phyloP scores from a whole-genome alignment of 495 filamentous ascomycete species.

The Tuber umbilicatum region DNA sequence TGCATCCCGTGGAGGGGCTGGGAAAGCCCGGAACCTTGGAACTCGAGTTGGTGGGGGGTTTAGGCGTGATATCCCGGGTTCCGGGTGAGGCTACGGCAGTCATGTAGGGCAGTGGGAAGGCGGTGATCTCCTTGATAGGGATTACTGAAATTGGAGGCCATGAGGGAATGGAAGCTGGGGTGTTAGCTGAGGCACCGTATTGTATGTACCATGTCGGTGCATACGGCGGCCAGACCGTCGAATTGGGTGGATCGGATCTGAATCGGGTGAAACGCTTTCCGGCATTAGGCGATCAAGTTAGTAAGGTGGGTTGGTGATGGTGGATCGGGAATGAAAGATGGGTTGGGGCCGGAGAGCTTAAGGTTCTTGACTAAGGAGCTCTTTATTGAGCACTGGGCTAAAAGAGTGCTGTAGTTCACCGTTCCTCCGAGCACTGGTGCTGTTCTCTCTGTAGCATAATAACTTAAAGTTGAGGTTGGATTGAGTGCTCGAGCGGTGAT shows the following conservation, averaged over 20 bases:
- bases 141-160: neutral
- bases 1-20: neutral
- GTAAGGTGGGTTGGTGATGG: neutral
- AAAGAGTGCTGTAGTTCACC: neutral
- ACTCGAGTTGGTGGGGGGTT: neutral
- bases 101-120: neutral
- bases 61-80: neutral
- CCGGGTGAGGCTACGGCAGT: neutral
- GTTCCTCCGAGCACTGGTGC: neutral
- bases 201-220: neutral
- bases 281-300: neutral
- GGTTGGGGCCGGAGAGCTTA: neutral
- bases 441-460: neutral
- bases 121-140: neutral
- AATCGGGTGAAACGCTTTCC: neutral
- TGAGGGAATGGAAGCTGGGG: neutral
- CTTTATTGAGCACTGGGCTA: neutral
- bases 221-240: neutral
- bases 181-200: neutral
- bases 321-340: neutral
- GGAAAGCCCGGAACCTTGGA: neutral
- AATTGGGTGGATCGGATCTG: neutral
- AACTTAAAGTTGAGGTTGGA: neutral
- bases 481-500: neutral
- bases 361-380: neutral